Conservation (phyloP, 306 rosid genomes). For the Glycine tomentella region DNA sequence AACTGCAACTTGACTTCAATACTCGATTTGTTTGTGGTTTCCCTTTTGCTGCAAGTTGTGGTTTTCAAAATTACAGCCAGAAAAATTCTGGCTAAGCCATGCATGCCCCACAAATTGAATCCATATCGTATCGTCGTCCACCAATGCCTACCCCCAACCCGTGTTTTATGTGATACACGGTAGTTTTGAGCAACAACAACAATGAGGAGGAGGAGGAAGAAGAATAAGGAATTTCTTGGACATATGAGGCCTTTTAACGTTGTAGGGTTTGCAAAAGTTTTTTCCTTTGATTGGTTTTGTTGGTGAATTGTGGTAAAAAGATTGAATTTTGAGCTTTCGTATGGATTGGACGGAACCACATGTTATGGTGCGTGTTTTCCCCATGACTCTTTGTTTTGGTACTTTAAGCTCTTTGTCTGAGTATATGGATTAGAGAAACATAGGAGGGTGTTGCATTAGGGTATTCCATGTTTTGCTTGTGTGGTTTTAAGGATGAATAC, state of each 20-base stretch:
- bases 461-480: conserved; percentile 6
- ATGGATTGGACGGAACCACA: not conserved
- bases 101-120: conserved; percentile 61
- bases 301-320: conserved; percentile 29
- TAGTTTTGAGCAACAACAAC: conserved; percentile 39
- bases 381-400: conserved; percentile 29
- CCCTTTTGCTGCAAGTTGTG: conserved; percentile 42
- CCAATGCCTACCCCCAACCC: conserved; percentile 38
- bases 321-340: conserved; percentile 32
- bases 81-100: conserved; percentile 59
- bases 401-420: conserved; percentile 12
- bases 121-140: conserved; percentile 39
- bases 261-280: conserved; percentile 43
- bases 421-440: conserved; percentile 25
- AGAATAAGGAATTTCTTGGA: conserved; percentile 31
- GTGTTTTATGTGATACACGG: conserved; percentile 46
- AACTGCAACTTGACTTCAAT: conserved; percentile 50
- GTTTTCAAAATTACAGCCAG: conserved; percentile 54
- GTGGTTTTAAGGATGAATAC: conserved; percentile 14
- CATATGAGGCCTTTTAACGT: not conserved
- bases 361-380: conserved; percentile 43
- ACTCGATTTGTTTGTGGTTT: conserved; percentile 27
- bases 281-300: conserved; percentile 37
- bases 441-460: conserved; percentile 13
- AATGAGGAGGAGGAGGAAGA: conserved; percentile 28